Conservation (phyloP, 2,329 filamentous ascomycete species). For the Aquanectria penicillioides region DNA sequence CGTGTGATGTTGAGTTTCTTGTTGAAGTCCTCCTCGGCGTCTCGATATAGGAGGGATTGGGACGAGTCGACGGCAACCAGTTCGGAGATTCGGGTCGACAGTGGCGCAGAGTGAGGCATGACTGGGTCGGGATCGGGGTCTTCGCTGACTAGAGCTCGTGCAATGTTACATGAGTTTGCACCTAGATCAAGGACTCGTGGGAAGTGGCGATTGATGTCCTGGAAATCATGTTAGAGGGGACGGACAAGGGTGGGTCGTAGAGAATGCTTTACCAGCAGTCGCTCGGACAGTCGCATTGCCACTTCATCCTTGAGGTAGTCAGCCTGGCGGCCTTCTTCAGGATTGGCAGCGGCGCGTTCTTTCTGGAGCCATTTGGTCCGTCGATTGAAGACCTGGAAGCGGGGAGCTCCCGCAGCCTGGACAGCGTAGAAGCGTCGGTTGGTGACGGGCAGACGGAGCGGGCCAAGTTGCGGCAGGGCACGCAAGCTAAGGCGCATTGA, state of each 20-base stretch:
- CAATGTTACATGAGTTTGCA: conserved; percentile 95
- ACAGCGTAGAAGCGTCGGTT: conserved; percentile 75
- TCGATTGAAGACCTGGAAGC: conserved; percentile 91
- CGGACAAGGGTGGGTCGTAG: background rate
- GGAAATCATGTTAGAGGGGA: conserved; percentile 26
- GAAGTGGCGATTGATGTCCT: conserved; percentile 94
- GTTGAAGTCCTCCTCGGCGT: conserved; percentile 80
- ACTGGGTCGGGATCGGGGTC: conserved; percentile 70
- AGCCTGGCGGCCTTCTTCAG: conserved; percentile 77
- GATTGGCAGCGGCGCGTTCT: conserved; percentile 80
- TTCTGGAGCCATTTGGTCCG: conserved; percentile 90
- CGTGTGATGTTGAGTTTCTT: conserved; percentile 76
- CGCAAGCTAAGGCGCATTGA: conserved; percentile 40
- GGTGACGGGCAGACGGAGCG: conserved; percentile 23
- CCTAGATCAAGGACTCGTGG: conserved; percentile 89
- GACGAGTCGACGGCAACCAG: conserved; percentile 88
- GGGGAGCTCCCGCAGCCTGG: conserved; percentile 78
- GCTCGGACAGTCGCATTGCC: conserved; percentile 83
- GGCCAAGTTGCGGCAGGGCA: conserved; percentile 31
- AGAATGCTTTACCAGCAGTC: conserved; percentile 72
- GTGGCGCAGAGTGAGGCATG: conserved; percentile 69
- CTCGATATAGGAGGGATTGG: conserved; percentile 79
- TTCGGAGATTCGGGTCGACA: conserved; percentile 76
- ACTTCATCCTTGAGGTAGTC: conserved; percentile 97
- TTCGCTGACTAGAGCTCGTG: conserved; percentile 78